phyloP scores from a whole-genome alignment of 805 yeast species.

The Metschnikowia lochheadii region DNA sequence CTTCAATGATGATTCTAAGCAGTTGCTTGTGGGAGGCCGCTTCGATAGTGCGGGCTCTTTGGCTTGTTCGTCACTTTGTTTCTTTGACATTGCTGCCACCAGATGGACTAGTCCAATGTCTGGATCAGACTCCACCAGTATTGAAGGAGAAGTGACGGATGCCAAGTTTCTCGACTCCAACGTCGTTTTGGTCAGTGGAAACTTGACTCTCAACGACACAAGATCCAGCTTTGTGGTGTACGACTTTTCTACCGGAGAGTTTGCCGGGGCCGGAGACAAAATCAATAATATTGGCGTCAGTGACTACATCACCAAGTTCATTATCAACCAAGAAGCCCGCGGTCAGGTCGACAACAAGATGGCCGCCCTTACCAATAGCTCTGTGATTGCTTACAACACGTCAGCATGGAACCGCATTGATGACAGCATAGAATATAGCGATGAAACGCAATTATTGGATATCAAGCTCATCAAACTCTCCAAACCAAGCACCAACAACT shows the following conservation, averaged over 20 bases:
- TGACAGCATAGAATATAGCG: conserved; percentile 22
- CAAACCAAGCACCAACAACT: conserved; percentile 24
- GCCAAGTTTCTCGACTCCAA: conserved; percentile 43
- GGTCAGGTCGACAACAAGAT: conserved; percentile 39
- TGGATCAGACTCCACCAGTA: conserved; percentile 17
- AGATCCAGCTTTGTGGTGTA: conserved; percentile 47
- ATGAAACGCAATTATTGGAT: conserved; percentile 40
- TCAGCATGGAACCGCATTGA: conserved; percentile 46
- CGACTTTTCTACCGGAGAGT: conserved; percentile 42
- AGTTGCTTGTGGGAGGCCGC: conserved; percentile 68
- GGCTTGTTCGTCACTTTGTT: conserved; percentile 61
- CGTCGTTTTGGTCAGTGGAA: conserved; percentile 48
- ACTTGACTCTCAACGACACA: conserved; percentile 39
- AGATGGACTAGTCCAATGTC: conserved; percentile 51
- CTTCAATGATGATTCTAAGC: conserved; percentile 27
- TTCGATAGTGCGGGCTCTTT: conserved; percentile 56
- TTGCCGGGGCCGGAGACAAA: conserved; percentile 16
- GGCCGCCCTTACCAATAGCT: conserved; percentile 32
- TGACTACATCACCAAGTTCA: conserved; percentile 34
- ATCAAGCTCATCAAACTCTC: conserved; percentile 39
- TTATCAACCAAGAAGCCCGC: conserved; percentile 40
- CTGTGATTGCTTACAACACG: conserved; percentile 43
- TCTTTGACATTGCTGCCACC: conserved; percentile 51
- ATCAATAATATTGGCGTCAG: conserved; percentile 20
- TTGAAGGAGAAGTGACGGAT: conserved; percentile 47